These are phyloP conservation scores for Pseudotsuga menziesii DNA, from an alignment of 75 land plant species.

Conservation along the genomic window DNA sequence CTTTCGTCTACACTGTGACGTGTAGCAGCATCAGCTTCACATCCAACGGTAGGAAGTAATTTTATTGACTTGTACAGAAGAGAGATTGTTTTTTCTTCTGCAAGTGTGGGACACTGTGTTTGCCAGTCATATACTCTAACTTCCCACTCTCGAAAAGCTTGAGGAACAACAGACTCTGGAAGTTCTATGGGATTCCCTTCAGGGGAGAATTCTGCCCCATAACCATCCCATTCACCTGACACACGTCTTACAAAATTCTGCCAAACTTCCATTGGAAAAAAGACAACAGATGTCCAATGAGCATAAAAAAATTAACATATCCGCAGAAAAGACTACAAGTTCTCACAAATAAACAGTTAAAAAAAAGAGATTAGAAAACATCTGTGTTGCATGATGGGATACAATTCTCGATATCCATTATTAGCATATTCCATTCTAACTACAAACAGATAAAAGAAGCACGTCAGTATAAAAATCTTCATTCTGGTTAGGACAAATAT, in stretches of 20 bases:
- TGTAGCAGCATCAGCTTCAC: conserved; percentile 95
- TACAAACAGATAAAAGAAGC: neutral
- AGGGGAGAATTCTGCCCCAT: conserved; percentile 65
- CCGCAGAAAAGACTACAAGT: neutral
- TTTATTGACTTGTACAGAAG: conserved; percentile 57
- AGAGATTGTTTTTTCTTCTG: conserved; percentile 22
- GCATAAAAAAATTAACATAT: neutral
- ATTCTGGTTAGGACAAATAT: neutral
- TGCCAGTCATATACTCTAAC: conserved; percentile 90
- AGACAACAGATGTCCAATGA: neutral
- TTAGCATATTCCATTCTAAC: neutral
- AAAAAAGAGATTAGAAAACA: neutral
- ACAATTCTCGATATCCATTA: neutral
- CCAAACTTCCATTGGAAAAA: conserved; percentile 42
- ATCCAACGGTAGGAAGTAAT: conserved; percentile 85
- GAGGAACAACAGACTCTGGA: conserved; percentile 74
- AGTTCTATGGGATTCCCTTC: conserved; percentile 75
- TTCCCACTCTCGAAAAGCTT: conserved; percentile 80
- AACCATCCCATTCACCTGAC: conserved; percentile 95
- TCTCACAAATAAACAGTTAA: neutral
- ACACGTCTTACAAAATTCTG: conserved; percentile 56
- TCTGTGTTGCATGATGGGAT: neutral
- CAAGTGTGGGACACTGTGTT: conserved; percentile 88
- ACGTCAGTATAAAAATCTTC: neutral
- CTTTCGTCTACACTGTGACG: conserved; percentile 50